phyloP scores from a whole-genome alignment of 768 basidiomycete genomes.

The Lactarius indigo region DNA sequence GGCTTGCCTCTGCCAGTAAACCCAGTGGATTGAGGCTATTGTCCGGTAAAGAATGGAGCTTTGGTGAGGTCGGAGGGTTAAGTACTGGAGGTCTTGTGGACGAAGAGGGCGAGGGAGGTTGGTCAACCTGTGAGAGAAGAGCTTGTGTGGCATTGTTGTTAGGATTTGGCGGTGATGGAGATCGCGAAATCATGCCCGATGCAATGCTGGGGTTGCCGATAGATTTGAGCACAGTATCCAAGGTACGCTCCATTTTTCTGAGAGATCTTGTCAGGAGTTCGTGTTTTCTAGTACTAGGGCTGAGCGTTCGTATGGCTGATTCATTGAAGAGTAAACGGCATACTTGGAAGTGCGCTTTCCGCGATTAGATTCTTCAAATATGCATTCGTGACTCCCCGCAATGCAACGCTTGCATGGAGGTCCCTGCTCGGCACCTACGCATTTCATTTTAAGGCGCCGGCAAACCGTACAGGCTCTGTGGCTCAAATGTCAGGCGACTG shows the following conservation, averaged over 20 bases:
- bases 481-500: constrained; percentile 22
- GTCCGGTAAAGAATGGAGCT: constrained; percentile 88
- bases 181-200: constrained; percentile 77
- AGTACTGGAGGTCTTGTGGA: constrained; percentile 29
- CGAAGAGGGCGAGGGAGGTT: constrained; percentile 27
- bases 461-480: constrained; percentile 87
- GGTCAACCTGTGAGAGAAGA: constrained; percentile 21
- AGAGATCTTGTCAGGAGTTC: constrained; percentile 77
- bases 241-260: constrained; percentile 86
- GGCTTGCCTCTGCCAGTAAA: constrained; percentile 84
- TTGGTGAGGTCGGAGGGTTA: constrained; percentile 60
- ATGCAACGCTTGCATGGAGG: constrained; percentile 88
- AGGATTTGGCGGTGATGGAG: constrained; percentile 59
- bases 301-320: constrained; percentile 30
- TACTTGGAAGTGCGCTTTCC: constrained; percentile 88
- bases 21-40: constrained; percentile 91
- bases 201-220: constrained; percentile 80
- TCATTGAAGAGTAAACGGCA: constrained; percentile 26
- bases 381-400: constrained; percentile 79
- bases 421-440: constrained; percentile 85
- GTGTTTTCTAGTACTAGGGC: constrained; percentile 61
- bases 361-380: constrained; percentile 95
- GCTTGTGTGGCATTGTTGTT: constrained; percentile 15
- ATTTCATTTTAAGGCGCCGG: constrained; percentile 90
- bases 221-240: constrained; percentile 88